These are phyloP conservation scores for Coelastrella sp. DNA, from an alignment of 139 green algal species.

Conservation along the genomic window DNA sequence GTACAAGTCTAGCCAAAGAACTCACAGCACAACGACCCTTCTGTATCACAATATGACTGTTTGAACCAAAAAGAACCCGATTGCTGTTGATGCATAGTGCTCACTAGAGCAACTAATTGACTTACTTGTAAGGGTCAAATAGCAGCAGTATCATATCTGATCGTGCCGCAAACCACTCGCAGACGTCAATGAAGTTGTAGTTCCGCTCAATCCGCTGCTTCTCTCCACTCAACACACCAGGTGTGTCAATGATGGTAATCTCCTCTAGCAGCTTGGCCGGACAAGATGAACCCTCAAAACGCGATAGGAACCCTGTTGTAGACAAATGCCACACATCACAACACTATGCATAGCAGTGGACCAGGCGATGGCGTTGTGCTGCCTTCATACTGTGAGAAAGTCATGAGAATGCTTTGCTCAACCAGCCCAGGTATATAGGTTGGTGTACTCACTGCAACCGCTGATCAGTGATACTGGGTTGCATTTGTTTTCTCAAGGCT, in stretches of 20 bases:
- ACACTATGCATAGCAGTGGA: no score
- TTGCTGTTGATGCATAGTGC: background rate
- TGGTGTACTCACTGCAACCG: no score
- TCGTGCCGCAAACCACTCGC: conserved; percentile 92
- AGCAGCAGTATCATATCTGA: conserved; percentile 98
- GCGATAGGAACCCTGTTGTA: conserved; percentile 87
- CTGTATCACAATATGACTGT: no score
- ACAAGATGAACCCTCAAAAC: conserved; percentile 91
- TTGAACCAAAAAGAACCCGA: no score
- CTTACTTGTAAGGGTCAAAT: conserved; percentile 97
- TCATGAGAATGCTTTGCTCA: no score
- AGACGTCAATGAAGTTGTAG: conserved; percentile 95
- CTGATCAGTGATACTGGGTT: no score
- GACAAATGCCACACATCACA: background rate
- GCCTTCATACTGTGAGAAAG: no score
- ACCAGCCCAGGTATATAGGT: no score
- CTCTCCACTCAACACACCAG: conserved; percentile 93
- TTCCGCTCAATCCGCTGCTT: conserved; percentile 95
- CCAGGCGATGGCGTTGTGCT: no score
- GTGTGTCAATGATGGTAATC: conserved; percentile 94
- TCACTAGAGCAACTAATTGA: background rate
- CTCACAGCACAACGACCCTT: no score
- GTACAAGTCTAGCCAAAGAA: no score
- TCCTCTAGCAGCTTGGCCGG: conserved; percentile 90
- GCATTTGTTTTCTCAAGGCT: no score